Evolutionary conservation across 495 filamentous ascomycete species (phyloP).

Genomic region (Lasiosphaeria hispida): DNA sequence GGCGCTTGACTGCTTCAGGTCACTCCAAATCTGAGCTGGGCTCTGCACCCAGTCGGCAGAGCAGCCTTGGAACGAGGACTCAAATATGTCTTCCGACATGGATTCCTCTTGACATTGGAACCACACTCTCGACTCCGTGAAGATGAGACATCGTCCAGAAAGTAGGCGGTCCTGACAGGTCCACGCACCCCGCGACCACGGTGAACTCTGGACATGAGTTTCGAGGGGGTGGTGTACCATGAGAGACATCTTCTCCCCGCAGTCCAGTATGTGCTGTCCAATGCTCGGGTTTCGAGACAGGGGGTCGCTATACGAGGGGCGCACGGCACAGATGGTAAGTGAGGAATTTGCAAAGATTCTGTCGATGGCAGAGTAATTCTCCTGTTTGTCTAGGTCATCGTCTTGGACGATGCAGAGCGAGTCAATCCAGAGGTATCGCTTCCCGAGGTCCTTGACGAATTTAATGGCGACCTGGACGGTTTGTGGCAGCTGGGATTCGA

Average conservation of each 20-base stretch:
- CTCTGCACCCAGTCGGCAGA: constrained; percentile 8
- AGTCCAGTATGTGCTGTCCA: neutral
- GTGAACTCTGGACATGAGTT: constrained; percentile 1
- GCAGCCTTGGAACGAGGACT: constrained; percentile 5
- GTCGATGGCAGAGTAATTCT: constrained; percentile 1
- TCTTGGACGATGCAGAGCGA: constrained; percentile 10
- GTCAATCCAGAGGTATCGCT: constrained; percentile 2
- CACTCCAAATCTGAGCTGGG: constrained; percentile 7
- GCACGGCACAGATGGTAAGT: constrained; percentile 2
- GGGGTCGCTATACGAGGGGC: neutral
- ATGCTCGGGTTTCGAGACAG: neutral
- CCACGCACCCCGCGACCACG: constrained; percentile 6
- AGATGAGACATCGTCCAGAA: constrained; percentile 6
- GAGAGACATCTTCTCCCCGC: constrained; percentile 4
- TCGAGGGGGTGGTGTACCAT: constrained; percentile 11
- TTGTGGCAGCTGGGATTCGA: neutral
- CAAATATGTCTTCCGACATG: constrained; percentile 9
- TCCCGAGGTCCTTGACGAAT: neutral
- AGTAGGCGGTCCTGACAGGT: constrained; percentile 9
- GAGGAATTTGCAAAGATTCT: neutral
- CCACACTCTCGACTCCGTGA: neutral
- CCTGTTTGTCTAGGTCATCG: neutral
- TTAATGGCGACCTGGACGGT: neutral
- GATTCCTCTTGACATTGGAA: constrained; percentile 11
- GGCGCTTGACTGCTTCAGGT: neutral